Conservation (phyloP, 257 asterid genomes). For the Przewalskia tangutica region DNA sequence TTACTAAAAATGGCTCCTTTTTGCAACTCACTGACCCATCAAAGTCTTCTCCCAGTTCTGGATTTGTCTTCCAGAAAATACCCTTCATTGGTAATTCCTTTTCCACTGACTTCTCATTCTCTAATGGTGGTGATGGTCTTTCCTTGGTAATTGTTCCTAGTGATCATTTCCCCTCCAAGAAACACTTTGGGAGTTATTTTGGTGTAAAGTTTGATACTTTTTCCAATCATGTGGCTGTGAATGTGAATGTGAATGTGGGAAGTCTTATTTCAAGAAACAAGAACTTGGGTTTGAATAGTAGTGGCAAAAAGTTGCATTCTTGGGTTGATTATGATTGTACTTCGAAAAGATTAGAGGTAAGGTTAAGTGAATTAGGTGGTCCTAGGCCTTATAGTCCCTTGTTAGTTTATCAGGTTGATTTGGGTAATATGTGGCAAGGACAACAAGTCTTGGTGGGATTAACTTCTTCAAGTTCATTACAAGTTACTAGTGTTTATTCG, state of each 20-base stretch:
- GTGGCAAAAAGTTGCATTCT: slow-evolving; percentile 51
- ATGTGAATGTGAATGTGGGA: slow-evolving; percentile 14
- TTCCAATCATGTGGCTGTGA: slow-evolving; percentile 51
- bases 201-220: slow-evolving; percentile 57
- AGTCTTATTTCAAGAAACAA: slow-evolving; percentile 41
- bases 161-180: not conserved
- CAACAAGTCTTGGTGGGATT: slow-evolving; percentile 53
- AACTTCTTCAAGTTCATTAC: slow-evolving; percentile 28
- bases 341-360: slow-evolving; percentile 61
- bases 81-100: slow-evolving; percentile 31
- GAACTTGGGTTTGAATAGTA: slow-evolving; percentile 43
- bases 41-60: slow-evolving; percentile 41
- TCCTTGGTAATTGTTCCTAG: slow-evolving; percentile 35
- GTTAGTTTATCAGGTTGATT: slow-evolving; percentile 49
- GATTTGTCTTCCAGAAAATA: slow-evolving; percentile 42
- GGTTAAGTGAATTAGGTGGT: slow-evolving; percentile 38
- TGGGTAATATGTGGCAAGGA: slow-evolving; percentile 54
- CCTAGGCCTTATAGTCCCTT: slow-evolving; percentile 50
- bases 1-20: slow-evolving; percentile 12
- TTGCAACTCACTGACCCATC: slow-evolving; percentile 48
- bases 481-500: slow-evolving; percentile 50
- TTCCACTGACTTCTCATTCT: slow-evolving; percentile 54
- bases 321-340: slow-evolving; percentile 80
- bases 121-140: slow-evolving; percentile 43
- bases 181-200: slow-evolving; percentile 27